Evolutionary conservation across 495 filamentous ascomycete species (phyloP), one percentile per base, ranked within the genome.

Genomic region (Penicillium riverlandense): DNA sequence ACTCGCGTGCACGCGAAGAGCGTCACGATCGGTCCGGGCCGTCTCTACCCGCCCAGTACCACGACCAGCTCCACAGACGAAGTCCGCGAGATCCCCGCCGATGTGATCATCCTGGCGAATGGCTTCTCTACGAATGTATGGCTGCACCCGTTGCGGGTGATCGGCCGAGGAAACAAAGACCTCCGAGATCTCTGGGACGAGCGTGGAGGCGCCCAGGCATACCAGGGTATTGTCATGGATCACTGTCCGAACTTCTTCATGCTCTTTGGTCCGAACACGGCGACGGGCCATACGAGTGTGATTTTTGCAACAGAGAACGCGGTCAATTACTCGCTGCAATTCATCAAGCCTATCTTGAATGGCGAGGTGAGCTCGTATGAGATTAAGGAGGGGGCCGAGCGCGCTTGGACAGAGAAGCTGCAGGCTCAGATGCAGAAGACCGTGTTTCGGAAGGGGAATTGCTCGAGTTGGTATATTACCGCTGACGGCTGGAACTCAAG

Each of bases 231-330:
- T 35, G 78, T 80, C 4, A 68, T 86, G 61, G 77, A 83, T 44
- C 71, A 72, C 0, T 86, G 82, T 54, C 82, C 82, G 0, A 86
- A 86, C 44, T 78, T 84, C 58, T 86, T 86, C 61, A 72, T 82
- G 33, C 57, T 85, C 6, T 78, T 80, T 50, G 82, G 82, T 0
- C 82, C 82, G 0, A 85, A 85, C 46, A 82, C 78, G 1, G 72
- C 63, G 0, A 84, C 78, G 1, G 82, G 82, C 0, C 83, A 86
- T 58, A 71, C 66, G 1, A 79, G 73, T 30, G 79, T 83, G 0
- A 74, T 84, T 8, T 66, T 83, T 14, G 71, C 72, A 0, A 71
- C 65, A 8, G 82, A 86, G 52, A 82, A 82, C 41, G 74, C 74
- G 58, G 67, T 83, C 22, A 60, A 75, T 16, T 72, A 75, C 40